Percentiles rank a stretch among this genome's conserved stretches.
phyloP scores from a whole-genome alignment of 352 stramenopile genomes.

The Phytophthora foliorum region DNA sequence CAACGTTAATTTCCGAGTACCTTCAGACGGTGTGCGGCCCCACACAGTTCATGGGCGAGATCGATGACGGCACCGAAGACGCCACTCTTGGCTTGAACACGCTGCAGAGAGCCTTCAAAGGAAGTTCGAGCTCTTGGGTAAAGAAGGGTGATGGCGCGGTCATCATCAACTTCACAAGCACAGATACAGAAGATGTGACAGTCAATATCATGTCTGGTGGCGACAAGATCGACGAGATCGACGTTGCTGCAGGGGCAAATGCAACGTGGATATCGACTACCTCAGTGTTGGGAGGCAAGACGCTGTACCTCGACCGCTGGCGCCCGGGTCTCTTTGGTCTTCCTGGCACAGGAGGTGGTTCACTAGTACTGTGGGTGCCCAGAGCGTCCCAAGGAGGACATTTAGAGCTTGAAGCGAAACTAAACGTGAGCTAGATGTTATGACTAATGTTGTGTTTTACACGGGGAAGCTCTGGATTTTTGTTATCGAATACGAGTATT shows the following conservation, averaged over 20 bases:
- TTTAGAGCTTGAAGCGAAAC: conserved; percentile 52
- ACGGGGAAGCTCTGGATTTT: no score
- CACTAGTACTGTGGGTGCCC: conserved; percentile 69
- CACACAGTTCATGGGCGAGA: conserved; percentile 51
- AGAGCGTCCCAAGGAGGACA: conserved; percentile 47
- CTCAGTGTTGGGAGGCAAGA: conserved; percentile 57
- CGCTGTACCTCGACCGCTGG: conserved; percentile 78
- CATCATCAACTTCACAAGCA: conserved; percentile 54
- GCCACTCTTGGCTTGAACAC: conserved; percentile 47
- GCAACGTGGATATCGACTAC: conserved; percentile 49
- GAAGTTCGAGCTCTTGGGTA: conserved; percentile 44
- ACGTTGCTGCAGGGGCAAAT: conserved; percentile 39
- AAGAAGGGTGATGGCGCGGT: conserved; percentile 44
- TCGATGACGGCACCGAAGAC: conserved; percentile 49
- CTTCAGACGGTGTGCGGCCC: conserved; percentile 63
- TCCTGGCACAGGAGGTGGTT: conserved; percentile 66
- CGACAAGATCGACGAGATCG: conserved; percentile 47
- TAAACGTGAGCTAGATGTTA: conserved; percentile 55
- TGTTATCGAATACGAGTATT: no score
- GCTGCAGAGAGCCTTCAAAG: conserved; percentile 47
- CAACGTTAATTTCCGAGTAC: conserved; percentile 45
- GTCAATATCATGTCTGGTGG: conserved; percentile 64
- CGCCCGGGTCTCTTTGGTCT: conserved; percentile 64
- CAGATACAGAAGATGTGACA: conserved; percentile 50
- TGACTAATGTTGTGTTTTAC: no score